A percentile compares a stretch with the other conserved stretches of the same genome.
phyloP scores from a whole-genome alignment of 371 early-diverging fungal species.

The Actinomortierella wolfii region DNA sequence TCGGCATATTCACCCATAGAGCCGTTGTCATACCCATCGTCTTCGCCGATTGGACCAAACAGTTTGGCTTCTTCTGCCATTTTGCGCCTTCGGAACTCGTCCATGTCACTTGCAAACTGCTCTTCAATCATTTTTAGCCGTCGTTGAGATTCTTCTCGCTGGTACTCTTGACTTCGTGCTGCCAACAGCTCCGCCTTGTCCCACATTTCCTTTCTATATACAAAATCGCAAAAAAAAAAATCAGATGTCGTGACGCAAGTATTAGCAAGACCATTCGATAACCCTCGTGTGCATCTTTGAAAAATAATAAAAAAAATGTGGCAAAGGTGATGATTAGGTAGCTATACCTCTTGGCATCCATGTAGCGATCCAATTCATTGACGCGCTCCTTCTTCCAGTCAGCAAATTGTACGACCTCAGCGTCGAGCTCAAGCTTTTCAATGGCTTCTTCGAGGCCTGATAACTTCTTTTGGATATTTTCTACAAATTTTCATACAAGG shows the following conservation, averaged over 20 bases:
- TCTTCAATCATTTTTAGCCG: slow-evolving; percentile 21
- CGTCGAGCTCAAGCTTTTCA: slow-evolving; percentile 22
- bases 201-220: slow-evolving; percentile 35
- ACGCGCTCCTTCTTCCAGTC: slow-evolving; percentile 36
- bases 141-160: slow-evolving; percentile 29
- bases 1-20: no score
- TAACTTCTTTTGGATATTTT: slow-evolving; percentile 32
- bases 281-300: not conserved
- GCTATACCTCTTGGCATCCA: slow-evolving; percentile 27
- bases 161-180: slow-evolving; percentile 25
- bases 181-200: slow-evolving; percentile 38
- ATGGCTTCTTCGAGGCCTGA: slow-evolving; percentile 23
- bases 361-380: slow-evolving; percentile 29
- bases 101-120: slow-evolving; percentile 41
- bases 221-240: not conserved
- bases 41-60: no score
- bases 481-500: no score
- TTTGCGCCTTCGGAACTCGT: slow-evolving; percentile 11
- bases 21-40: no score
- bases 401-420: slow-evolving; percentile 17
- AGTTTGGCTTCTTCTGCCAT: no score
- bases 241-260: not conserved
- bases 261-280: not conserved
- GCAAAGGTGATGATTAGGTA: no score
- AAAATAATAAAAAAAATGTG: not conserved